Conservation (phyloP, 352 stramenopile genomes). For the Phytophthora niederhauseri region DNA sequence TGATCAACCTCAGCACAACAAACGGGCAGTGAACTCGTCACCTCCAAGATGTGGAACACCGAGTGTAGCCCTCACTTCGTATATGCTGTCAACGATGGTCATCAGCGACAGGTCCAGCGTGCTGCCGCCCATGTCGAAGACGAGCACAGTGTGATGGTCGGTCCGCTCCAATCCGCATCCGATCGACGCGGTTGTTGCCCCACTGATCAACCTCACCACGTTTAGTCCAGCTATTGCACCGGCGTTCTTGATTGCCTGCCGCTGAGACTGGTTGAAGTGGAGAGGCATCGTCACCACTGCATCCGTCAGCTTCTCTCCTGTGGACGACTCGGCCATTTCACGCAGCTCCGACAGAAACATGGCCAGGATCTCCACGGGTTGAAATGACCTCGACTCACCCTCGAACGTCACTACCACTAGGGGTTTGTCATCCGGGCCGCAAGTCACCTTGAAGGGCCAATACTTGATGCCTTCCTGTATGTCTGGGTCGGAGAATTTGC, state of each 20-base stretch:
- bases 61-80: slow-evolving; percentile 3
- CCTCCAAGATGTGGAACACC: too few relatives aligned
- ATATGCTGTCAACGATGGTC: background rate
- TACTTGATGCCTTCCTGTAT: background rate
- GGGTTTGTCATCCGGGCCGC: background rate
- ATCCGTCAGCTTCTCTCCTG: background rate
- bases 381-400: background rate
- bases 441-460: slow-evolving; percentile 4
- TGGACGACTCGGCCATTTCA: background rate
- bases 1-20: slow-evolving; percentile 6
- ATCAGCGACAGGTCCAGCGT: slow-evolving; percentile 3
- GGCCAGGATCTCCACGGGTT: slow-evolving; percentile 11
- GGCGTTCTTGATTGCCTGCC: slow-evolving; percentile 4
- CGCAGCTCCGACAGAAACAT: slow-evolving; percentile 7
- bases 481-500: slow-evolving; percentile 7
- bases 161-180: background rate
- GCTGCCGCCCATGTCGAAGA: slow-evolving; percentile 6
- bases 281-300: slow-evolving; percentile 2
- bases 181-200: background rate
- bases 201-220: background rate
- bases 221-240: slow-evolving; percentile 3
- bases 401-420: slow-evolving; percentile 4
- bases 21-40: too few relatives aligned
- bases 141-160: background rate
- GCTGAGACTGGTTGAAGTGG: slow-evolving; percentile 3